Percentiles rank a stretch among this genome's conserved stretches.
These are phyloP conservation scores for Piloderma croceum DNA, from an alignment of 768 basidiomycete species.

Conservation along the genomic window DNA sequence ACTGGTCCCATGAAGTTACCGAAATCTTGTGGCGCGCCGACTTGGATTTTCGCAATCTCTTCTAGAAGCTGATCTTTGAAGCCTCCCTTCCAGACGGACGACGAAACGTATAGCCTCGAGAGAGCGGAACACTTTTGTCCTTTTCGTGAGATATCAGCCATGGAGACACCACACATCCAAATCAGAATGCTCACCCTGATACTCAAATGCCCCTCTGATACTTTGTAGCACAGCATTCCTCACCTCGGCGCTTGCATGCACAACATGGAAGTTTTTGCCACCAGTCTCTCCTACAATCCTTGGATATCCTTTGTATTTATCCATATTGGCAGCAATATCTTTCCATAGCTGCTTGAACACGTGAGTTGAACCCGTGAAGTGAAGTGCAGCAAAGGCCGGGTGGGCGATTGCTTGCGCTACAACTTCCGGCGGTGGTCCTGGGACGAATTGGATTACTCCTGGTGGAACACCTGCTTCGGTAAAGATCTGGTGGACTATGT, in stretches of 20 bases:
- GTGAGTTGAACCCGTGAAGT: constrained; percentile 94
- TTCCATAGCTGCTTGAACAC: constrained; percentile 97
- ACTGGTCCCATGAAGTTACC: constrained; percentile 93
- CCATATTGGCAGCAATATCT: constrained; percentile 84
- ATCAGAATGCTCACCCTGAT: constrained; percentile 58
- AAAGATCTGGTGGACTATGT: constrained; percentile 85
- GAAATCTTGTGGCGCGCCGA: constrained; percentile 74
- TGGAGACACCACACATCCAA: background rate
- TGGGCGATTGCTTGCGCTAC: constrained; percentile 80
- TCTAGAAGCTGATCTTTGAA: constrained; percentile 77
- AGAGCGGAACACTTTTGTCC: constrained; percentile 97
- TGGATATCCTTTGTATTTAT: constrained; percentile 84
- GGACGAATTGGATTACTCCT: constrained; percentile 95
- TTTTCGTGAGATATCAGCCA: constrained; percentile 18
- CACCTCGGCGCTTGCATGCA: constrained; percentile 84
- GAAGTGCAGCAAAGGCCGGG: constrained; percentile 77
- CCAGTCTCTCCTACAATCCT: constrained; percentile 97
- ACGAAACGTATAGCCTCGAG: constrained; percentile 86
- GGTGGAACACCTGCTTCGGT: constrained; percentile 91
- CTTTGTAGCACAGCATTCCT: constrained; percentile 86
- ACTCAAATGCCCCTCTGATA: constrained; percentile 89
- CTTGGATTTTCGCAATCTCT: constrained; percentile 79
- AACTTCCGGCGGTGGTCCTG: constrained; percentile 79
- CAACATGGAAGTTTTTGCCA: constrained; percentile 97
- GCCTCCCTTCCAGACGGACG: constrained; percentile 75